Base-by-base conservation (phyloP, 2,329 filamentous ascomycete species). In the Talaromyces pinophilus region DNA sequence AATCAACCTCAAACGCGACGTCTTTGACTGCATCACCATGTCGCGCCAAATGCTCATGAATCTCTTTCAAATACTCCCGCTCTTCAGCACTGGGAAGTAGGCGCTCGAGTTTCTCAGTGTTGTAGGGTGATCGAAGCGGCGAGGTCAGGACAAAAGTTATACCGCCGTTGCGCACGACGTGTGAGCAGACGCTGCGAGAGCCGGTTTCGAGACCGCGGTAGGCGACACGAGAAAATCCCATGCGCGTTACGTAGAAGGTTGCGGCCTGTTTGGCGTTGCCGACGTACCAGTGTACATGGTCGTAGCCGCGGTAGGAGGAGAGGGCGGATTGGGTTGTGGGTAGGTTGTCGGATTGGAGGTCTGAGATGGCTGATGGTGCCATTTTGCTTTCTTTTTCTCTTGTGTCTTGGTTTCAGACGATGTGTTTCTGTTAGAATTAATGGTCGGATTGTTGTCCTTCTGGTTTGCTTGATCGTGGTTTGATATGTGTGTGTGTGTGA, bases 241-340 rank as follows among this genome's bases (percentile, higher is more conserved):
- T 93, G 71, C 93, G 90, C 11, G 87, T 89, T 71, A 90, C 89
- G 81, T 97, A 97, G 82, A 92, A 97, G 15, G 90, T 86, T 46
- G 93, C 93, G 2, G 93, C 92, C 83, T 97, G 93, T 82, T 97
- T 97, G 72, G 94, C 93, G 77, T 98, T 98, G 76, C 93, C 93
- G 35, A 97, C 94, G 83, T 92, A 97, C 93, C 93, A 97, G 71
- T 92, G 93, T 65, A 97, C 87, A 79, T 97, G 92, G 80, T 97
- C 92, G 78, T 97, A 97, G 75, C 92, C 93, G 68, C 87, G 87
- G 82, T 96, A 81, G 68, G 75, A 77, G 60, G 74, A 73, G 17
- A 80, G 68, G 22, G 72, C 71, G 50, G 71, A 72, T 52, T 42
- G n/a, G 19, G 50, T 57, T 54, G 62, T 55, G 15, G 67, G 62